A percentile compares a stretch with the other conserved stretches of the same genome.
phyloP scores from a whole-genome alignment of 169 alveolate species.

The Plasmodium cynomolgi region DNA sequence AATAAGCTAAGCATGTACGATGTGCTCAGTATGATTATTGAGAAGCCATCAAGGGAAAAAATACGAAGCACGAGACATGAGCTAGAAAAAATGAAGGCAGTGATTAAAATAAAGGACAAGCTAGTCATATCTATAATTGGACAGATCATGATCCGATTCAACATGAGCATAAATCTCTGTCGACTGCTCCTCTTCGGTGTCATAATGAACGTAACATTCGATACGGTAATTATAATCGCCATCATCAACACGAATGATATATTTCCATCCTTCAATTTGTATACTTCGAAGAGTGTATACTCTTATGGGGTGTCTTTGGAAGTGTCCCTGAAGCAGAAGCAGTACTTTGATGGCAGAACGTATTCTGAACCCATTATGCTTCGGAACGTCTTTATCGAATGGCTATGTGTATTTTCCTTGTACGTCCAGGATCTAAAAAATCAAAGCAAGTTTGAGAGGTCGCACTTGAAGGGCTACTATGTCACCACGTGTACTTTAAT shows the following conservation, averaged over 20 bases:
- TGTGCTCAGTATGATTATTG: conserved; percentile 41
- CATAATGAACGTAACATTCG: conserved; percentile 15
- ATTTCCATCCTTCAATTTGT: conserved; percentile 31
- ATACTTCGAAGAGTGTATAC: conserved; percentile 23
- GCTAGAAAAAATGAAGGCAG: conserved; percentile 17
- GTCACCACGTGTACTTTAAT: conserved; percentile 25
- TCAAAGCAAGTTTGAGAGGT: not conserved
- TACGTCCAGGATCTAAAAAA: conserved; percentile 16
- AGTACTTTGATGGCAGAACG: conserved; percentile 34
- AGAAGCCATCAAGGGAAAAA: conserved; percentile 27
- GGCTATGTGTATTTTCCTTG: conserved; percentile 26
- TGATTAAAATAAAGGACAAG: conserved; percentile 12
- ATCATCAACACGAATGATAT: conserved; percentile 45
- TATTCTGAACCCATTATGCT: conserved; percentile 43
- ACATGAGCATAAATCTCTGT: conserved; percentile 18
- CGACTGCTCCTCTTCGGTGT: conserved; percentile 29
- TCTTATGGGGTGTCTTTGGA: conserved; percentile 21
- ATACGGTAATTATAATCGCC: conserved; percentile 1
- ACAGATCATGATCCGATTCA: conserved; percentile 45
- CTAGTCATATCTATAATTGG: conserved; percentile 39
- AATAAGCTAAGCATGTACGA: not conserved
- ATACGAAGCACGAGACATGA: conserved; percentile 14
- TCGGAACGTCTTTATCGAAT: conserved; percentile 34
- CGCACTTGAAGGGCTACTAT: conserved; percentile 4
- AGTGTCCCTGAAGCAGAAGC: conserved; percentile 15